phyloP scores from a whole-genome alignment of 2,329 filamentous ascomycete species.

The Penicillium sp. region DNA sequence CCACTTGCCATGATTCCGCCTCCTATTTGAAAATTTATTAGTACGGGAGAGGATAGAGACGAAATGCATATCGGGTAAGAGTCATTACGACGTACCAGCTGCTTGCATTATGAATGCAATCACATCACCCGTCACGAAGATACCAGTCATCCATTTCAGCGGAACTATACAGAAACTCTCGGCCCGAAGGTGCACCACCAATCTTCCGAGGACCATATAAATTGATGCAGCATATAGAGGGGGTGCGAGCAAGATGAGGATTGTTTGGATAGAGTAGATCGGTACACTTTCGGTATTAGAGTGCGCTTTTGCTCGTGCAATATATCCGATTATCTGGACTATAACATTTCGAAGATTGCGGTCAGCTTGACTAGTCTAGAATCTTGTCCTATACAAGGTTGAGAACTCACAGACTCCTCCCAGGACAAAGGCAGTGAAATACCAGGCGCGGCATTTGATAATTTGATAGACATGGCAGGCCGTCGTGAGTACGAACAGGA shows the following conservation, averaged over 20 bases:
- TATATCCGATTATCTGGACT: constrained; percentile 24
- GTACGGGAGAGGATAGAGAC: background rate
- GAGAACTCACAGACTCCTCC: constrained; percentile 19
- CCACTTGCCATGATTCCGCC: constrained; percentile 11
- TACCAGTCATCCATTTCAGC: constrained; percentile 47
- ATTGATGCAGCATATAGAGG: constrained; percentile 52
- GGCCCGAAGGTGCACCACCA: constrained; percentile 43
- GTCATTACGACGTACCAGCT: constrained; percentile 10
- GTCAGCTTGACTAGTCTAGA: background rate
- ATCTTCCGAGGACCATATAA: constrained; percentile 51
- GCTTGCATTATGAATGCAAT: constrained; percentile 50
- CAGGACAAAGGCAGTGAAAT: constrained; percentile 16
- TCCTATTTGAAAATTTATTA: background rate
- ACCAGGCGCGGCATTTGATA: constrained; percentile 7
- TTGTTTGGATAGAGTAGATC: constrained; percentile 43
- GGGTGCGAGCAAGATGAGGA: constrained; percentile 51
- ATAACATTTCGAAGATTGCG: background rate
- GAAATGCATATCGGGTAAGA: background rate
- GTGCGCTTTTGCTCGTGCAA: constrained; percentile 16
- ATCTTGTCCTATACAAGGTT: background rate
- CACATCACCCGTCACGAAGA: constrained; percentile 52
- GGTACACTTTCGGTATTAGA: constrained; percentile 10
- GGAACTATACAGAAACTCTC: constrained; percentile 47
- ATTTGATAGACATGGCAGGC: constrained; percentile 14
- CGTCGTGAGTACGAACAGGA: constrained; percentile 19